phyloP scores from a whole-genome alignment of 257 asterid genomes.

The Ilex asprella region DNA sequence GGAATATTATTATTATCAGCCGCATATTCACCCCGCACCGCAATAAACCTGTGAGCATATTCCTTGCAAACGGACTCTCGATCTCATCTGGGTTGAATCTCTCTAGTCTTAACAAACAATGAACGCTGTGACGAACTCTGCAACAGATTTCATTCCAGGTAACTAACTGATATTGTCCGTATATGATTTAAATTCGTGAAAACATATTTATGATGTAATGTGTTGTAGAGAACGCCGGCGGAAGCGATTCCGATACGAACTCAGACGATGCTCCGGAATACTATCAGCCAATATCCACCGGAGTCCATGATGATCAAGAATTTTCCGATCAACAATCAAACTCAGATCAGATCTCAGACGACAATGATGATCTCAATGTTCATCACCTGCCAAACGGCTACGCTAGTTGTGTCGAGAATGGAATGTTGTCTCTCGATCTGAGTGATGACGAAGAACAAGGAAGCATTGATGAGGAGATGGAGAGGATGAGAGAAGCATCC shows the following conservation, averaged over 20 bases:
- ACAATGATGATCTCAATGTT: constrained; percentile 10
- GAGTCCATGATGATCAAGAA: constrained; percentile 16
- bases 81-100: too few relatives aligned
- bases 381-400: constrained; percentile 54
- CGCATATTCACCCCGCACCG: too few relatives aligned
- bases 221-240: constrained; percentile 30
- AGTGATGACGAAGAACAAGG: constrained; percentile 29
- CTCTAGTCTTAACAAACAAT: too few relatives aligned
- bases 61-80: too few relatives aligned
- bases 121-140: background rate
- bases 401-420: constrained; percentile 30
- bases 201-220: too few relatives aligned
- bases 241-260: constrained; percentile 58
- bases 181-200: too few relatives aligned
- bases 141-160: background rate
- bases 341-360: too few relatives aligned
- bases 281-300: constrained; percentile 51
- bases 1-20: too few relatives aligned
- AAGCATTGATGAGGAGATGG: constrained; percentile 11
- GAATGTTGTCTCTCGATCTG: constrained; percentile 51
- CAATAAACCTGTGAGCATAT: too few relatives aligned
- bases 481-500: constrained; percentile 28
- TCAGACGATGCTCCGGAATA: constrained; percentile 50
- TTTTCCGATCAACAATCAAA: background rate
- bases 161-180: too few relatives aligned